Conservation (phyloP, 2,329 filamentous ascomycete species). For the Colletotrichum sojae region DNA sequence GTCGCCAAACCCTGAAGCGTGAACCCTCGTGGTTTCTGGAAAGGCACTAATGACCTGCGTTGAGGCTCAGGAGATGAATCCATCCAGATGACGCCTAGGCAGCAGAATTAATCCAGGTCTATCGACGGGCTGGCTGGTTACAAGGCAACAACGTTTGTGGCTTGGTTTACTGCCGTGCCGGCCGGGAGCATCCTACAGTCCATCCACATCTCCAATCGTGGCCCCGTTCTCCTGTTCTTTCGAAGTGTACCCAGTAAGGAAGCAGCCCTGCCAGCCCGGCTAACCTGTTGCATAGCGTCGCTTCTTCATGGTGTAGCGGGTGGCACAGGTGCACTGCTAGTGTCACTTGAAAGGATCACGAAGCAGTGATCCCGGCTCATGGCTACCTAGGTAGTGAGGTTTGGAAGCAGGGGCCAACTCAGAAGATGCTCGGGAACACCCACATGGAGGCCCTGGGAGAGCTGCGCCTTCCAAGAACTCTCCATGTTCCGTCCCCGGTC, state of each 20-base stretch:
- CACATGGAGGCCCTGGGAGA: slow-evolving; percentile 31
- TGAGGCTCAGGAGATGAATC: slow-evolving; percentile 5
- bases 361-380: slow-evolving; percentile 16
- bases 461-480: slow-evolving; percentile 17
- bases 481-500: slow-evolving; percentile 15
- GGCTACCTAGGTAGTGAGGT: slow-evolving; percentile 5
- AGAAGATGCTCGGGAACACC: slow-evolving; percentile 1
- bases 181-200: slow-evolving; percentile 14
- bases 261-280: slow-evolving; percentile 5
- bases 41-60: neutral
- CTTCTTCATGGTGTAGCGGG: neutral
- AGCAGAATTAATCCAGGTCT: slow-evolving; percentile 33
- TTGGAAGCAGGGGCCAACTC: slow-evolving; percentile 12
- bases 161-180: slow-evolving; percentile 35
- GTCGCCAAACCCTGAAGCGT: neutral
- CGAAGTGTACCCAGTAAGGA: neutral
- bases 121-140: neutral
- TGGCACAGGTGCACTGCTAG: neutral
- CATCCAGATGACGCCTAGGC: slow-evolving; percentile 22
- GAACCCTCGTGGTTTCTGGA: neutral
- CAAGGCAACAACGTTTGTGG: slow-evolving; percentile 14
- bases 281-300: neutral
- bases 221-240: neutral
- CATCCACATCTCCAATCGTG: slow-evolving; percentile 7
- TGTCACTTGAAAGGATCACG: slow-evolving; percentile 31